These are phyloP conservation scores for Neurospora intermedia DNA, from an alignment of 495 filamentous ascomycete genomes.

Conservation along the genomic window DNA sequence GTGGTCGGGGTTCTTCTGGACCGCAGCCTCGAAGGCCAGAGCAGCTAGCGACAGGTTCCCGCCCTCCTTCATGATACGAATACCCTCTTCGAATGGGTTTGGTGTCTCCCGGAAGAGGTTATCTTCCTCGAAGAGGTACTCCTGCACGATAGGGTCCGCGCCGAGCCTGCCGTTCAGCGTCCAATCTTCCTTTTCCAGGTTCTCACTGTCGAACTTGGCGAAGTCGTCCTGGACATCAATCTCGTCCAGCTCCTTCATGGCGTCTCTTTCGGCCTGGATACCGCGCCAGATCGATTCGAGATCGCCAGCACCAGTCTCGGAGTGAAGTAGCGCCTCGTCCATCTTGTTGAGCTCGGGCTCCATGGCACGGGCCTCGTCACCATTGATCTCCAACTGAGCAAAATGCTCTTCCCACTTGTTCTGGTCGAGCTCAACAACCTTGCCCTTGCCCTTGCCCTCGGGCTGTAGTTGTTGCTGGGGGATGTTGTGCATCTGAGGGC, in stretches of 20 bases:
- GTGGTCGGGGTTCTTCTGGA: constrained; percentile 78
- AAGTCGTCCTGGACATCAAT: constrained; percentile 43
- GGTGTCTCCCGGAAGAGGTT: constrained; percentile 69
- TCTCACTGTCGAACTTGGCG: constrained; percentile 56
- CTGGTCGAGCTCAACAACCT: constrained; percentile 88
- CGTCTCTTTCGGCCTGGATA: constrained; percentile 68
- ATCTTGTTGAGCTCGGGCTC: constrained; percentile 84
- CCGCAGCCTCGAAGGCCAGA: constrained; percentile 93
- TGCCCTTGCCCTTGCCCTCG: constrained; percentile 74
- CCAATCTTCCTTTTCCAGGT: constrained; percentile 54
- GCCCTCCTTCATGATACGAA: constrained; percentile 80
- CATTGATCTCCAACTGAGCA: constrained; percentile 69
- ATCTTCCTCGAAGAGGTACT: constrained; percentile 90
- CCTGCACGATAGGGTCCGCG: constrained; percentile 64
- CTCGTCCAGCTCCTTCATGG: constrained; percentile 56
- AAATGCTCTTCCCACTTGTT: constrained; percentile 95
- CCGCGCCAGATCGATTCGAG: constrained; percentile 86
- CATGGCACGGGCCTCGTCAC: constrained; percentile 65
- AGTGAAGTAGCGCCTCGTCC: constrained; percentile 48
- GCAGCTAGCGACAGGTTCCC: constrained; percentile 91
- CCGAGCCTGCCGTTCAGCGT: constrained; percentile 30
- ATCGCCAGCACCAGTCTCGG: constrained; percentile 58
- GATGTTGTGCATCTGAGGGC: constrained; percentile 37
- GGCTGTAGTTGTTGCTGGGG: constrained; percentile 21
- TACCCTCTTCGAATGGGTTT: constrained; percentile 83